Conservation (phyloP, 257 asterid species). For the Gentiana dahurica region DNA sequence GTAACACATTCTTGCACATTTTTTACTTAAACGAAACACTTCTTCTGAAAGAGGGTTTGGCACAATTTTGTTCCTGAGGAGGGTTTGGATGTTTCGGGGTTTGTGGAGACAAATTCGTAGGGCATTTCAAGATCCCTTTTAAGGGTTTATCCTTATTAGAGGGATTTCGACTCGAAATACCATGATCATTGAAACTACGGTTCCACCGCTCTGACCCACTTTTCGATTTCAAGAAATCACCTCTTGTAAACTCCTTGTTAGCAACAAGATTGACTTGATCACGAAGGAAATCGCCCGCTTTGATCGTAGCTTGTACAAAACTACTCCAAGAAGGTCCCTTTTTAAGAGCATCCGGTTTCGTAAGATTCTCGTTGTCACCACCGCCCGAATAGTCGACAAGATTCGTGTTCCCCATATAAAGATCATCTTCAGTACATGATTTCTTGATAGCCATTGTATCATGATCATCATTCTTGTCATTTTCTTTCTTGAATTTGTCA, state of each 20-base stretch:
- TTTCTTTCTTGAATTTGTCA: constrained; percentile 30
- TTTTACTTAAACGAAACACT: constrained; percentile 38
- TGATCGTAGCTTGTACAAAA: constrained; percentile 7
- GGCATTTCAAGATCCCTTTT: constrained; percentile 54
- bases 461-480: not conserved
- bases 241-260: constrained; percentile 8
- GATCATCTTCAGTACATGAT: constrained; percentile 1
- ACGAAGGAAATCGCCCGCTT: too few species aligned
- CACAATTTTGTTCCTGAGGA: constrained; percentile 9
- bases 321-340: constrained; percentile 10
- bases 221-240: constrained; percentile 13
- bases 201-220: not conserved
- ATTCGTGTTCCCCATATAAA: constrained; percentile 9
- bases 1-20: too few species aligned
- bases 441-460: constrained; percentile 3
- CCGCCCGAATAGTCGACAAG: not conserved
- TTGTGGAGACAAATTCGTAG: constrained; percentile 1
- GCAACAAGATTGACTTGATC: constrained; percentile 1
- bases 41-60: constrained; percentile 61
- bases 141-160: constrained; percentile 22
- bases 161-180: not conserved
- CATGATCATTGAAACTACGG: not conserved
- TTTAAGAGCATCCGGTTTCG: not conserved
- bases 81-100: constrained; percentile 11
- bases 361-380: not conserved